Evolutionary conservation across 176 grass and related monocot species (phyloP), one percentile per base, ranked within the genome.

Genomic region (Avena insularis): DNA sequence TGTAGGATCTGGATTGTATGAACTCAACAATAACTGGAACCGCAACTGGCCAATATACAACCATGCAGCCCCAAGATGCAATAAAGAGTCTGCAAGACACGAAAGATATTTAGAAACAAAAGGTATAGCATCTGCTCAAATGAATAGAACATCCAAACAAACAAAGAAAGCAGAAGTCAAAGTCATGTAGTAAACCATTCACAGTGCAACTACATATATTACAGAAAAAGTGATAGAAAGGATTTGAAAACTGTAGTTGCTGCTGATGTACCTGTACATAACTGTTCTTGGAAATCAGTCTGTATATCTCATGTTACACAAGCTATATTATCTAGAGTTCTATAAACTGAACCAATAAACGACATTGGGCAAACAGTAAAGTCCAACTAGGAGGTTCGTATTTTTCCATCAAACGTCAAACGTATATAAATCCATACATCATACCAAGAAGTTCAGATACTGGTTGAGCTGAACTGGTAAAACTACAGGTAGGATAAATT

Each of bases 51-150:
- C 93, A 89, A 98, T 29, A 29, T 29, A 93, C 40, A 98, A 71
- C 95, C 95, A 98, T 14, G 93, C 91, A 90, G 87, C 87, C 25
- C 93, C 95, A 83, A 91, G 88, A 86, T 98, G 92, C 75, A 90
- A 83, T 46, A 93, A 84, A 75, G 79, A 90, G 81, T 88, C 93
- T 98, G 92, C 75, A 88, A n/a, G 47, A 80, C 12, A 63, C 11
- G 84, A 53, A 88, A 9, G 29, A 14, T 56, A 75, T 50, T 84
- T 80, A 45, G 63, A 46, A 82, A 67, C 49, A 77, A 77, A 48
- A 85, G 54, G 29, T 29, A 29, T 29, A 29, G 29, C 29, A 29
- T 29, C 29, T 29, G 29, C 29, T 29, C 29, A 29, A 29, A 29
- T 29, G 29, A 29, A 68, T 80, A 16, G 45, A 19, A 10, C 55